Conservation (phyloP, 495 filamentous ascomycete species). For the Hyaloscypha bicolor region DNA sequence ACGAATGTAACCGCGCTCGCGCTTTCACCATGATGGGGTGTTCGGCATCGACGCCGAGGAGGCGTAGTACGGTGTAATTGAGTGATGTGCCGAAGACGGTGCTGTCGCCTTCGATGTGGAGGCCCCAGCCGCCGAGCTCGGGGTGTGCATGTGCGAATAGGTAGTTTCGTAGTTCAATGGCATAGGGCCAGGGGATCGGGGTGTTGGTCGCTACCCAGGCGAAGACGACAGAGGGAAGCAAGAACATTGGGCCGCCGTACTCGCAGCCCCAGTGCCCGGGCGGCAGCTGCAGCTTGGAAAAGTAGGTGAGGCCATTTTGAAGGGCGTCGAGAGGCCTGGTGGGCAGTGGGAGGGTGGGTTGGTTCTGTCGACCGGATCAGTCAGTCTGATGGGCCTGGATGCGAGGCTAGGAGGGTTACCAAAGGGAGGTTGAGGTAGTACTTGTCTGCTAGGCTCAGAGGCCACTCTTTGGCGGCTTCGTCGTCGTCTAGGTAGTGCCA, state of each 20-base stretch:
- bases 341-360: conserved; percentile 68
- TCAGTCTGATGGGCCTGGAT: neutral
- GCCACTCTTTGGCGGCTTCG: conserved; percentile 71
- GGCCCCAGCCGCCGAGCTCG: conserved; percentile 90
- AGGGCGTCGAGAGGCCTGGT: conserved; percentile 72
- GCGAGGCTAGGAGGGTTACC: conserved; percentile 37
- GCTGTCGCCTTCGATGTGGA: conserved; percentile 92
- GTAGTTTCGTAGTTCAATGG: conserved; percentile 74
- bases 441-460: conserved; percentile 83
- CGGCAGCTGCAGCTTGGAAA: conserved; percentile 81
- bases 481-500: conserved; percentile 89
- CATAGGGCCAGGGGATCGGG: conserved; percentile 75
- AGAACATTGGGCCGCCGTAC: conserved; percentile 86
- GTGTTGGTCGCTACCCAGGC: conserved; percentile 90
- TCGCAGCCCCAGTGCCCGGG: conserved; percentile 95
- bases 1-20: conserved; percentile 72
- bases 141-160: too few species aligned
- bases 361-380: conserved; percentile 51
- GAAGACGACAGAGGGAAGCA: conserved; percentile 83
- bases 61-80: conserved; percentile 81
- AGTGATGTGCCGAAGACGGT: conserved; percentile 84
- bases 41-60: conserved; percentile 81
- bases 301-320: conserved; percentile 82
- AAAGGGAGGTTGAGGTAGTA: conserved; percentile 74
- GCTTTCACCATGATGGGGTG: conserved; percentile 85